A percentile compares a stretch with the other conserved stretches of the same genome.
Conservation (phyloP, 1,139 yeast species). For the Pichia sp. region DNA sequence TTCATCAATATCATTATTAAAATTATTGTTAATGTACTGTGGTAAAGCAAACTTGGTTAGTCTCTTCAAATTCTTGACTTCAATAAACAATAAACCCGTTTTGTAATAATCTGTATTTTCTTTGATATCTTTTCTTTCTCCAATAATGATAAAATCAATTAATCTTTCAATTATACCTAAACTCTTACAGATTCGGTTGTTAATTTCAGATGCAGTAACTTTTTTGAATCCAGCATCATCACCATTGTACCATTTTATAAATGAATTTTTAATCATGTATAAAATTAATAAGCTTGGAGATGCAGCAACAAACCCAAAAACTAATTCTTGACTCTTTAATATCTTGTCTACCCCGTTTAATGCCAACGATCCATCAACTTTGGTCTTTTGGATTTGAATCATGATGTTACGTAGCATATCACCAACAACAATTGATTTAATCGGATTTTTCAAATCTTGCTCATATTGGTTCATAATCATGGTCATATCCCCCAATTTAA, state of each 20-base stretch:
- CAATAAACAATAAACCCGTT: constrained; percentile 53
- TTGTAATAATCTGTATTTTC: constrained; percentile 22
- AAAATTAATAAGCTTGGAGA: constrained; percentile 69
- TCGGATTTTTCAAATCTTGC: constrained; percentile 61
- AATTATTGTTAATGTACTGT: constrained; percentile 38
- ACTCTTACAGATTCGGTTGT: constrained; percentile 37
- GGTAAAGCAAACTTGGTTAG: constrained; percentile 47
- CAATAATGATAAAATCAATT: constrained; percentile 20
- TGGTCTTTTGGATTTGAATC: constrained; percentile 89
- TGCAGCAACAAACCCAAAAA: constrained; percentile 85
- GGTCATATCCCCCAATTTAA: constrained; percentile 38
- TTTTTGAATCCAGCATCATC: constrained; percentile 1
- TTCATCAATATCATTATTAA: constrained; percentile 53
- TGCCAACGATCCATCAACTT: constrained; percentile 91
- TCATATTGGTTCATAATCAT: constrained; percentile 78
- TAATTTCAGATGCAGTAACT: not conserved
- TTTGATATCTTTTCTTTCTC: not conserved
- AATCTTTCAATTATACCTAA: constrained; percentile 56
- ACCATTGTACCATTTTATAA: constrained; percentile 12
- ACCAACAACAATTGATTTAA: constrained; percentile 59
- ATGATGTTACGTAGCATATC: constrained; percentile 67
- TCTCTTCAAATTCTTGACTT: constrained; percentile 46
- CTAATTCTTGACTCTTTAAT: constrained; percentile 83
- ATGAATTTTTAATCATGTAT: constrained; percentile 34
- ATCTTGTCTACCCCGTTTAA: constrained; percentile 85